phyloP scores from a whole-genome alignment of 495 filamentous ascomycete genomes.

The Schizothecium vesticola region DNA sequence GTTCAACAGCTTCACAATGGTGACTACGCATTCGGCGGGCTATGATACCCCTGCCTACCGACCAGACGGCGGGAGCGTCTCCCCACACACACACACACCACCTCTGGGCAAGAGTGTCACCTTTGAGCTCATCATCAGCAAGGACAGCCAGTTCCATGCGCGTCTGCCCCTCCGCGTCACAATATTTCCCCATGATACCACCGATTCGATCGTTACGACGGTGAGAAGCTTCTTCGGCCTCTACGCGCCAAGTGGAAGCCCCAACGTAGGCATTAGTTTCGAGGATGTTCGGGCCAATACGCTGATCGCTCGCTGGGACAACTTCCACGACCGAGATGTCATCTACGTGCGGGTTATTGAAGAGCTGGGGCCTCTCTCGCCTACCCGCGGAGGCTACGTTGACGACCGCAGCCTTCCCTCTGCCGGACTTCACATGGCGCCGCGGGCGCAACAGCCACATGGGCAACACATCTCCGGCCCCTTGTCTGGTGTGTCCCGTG shows the following conservation, averaged over 20 bases:
- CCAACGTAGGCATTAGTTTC: constrained; percentile 73
- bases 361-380: constrained; percentile 48
- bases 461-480: constrained; percentile 55
- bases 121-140: constrained; percentile 77
- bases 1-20: not conserved
- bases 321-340: constrained; percentile 80
- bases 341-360: constrained; percentile 87
- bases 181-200: constrained; percentile 89
- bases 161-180: constrained; percentile 86
- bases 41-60: too few relatives aligned
- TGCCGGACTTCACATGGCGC: constrained; percentile 36
- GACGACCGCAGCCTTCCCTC: constrained; percentile 32
- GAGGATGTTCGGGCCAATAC: constrained; percentile 81
- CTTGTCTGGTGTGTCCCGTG: constrained; percentile 63
- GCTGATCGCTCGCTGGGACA: constrained; percentile 92
- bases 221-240: constrained; percentile 98
- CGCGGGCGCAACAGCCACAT: constrained; percentile 43
- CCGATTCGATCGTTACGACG: constrained; percentile 90
- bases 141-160: constrained; percentile 65
- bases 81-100: constrained; percentile 32
- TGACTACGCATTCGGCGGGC: too few relatives aligned
- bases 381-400: constrained; percentile 26
- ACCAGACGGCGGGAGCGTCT: constrained; percentile 37
- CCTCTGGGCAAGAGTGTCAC: constrained; percentile 59
- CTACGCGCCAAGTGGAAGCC: constrained; percentile 57